Evolutionary conservation across 352 stramenopile genomes (phyloP), one percentile per base, ranked within the genome.

Genomic region (Pythium insidiosum): DNA sequence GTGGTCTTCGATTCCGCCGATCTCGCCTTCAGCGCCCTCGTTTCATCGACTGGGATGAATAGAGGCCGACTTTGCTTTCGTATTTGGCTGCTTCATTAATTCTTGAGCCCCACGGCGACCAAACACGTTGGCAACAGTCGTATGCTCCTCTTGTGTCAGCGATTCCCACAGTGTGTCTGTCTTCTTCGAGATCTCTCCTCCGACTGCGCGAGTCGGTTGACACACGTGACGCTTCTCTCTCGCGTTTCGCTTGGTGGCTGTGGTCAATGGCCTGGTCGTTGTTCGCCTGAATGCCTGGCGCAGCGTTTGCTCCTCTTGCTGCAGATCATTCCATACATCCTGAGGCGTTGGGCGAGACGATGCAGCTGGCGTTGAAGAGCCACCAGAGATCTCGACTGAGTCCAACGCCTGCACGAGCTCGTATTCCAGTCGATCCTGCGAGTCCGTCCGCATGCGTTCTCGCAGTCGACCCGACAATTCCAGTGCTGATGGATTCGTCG

Each of bases 1-100:
- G 81, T 37, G 74, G 78, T 0, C 58, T 86, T 40, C 73, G 75
- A 15, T 87, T 84, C 43, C 71, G 75, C 2, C 67, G 68, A 34
- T 80, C 73, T 33, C 63, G 75, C 15, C 48, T 80, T 34, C 58
- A 79, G 36, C 57, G 43, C 12, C 35, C 58, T 5, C 52, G 36
- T 1, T 38, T 71, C n/a, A 72, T 73, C 39, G 64, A 84, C 49
- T 68, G 61, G 36, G 72, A 70, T 45, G 56, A 73, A 51, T 63
- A 54, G 49, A 58, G 10, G 47, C 53, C 22, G 43, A 24, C 18
- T 28, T 43, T 6, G 11, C 25, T 9, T 7, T 45, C 6, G 10
- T 19, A 29, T 24, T 12, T 24, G 11, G 11, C 18, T 13, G 34
- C 28, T 15, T 34, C 28, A 34, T 34, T 34, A 13, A 13, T 34